phyloP scores from a whole-genome alignment of 2,329 filamentous ascomycete species.

The Diplodia mutila region DNA sequence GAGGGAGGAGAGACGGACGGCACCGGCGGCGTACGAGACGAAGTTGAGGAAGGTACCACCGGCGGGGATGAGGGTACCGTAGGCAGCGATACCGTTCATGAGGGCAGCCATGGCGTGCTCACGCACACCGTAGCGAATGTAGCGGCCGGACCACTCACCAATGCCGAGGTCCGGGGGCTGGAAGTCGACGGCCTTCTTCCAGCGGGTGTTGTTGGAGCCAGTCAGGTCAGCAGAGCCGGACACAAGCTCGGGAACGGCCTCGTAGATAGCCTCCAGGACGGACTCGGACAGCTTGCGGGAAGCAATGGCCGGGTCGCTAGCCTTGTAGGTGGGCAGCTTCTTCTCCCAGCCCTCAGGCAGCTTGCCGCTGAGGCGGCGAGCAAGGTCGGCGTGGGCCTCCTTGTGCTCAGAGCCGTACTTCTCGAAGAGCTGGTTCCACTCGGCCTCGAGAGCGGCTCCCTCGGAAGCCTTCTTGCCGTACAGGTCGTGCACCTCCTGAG shows the following conservation, averaged over 20 bases:
- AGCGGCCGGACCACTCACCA: constrained; percentile 88
- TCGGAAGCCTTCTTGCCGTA: constrained; percentile 84
- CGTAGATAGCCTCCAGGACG: constrained; percentile 86
- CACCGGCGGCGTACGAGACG: constrained; percentile 94
- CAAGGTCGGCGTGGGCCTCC: constrained; percentile 77
- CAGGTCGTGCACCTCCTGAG: constrained; percentile 90
- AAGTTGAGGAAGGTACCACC: constrained; percentile 99
- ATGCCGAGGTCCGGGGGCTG: constrained; percentile 85
- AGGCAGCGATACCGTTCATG: constrained; percentile 63
- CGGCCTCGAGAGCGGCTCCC: constrained; percentile 85
- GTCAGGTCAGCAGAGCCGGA: constrained; percentile 98
- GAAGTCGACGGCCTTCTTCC: constrained; percentile 97
- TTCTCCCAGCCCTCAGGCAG: constrained; percentile 98
- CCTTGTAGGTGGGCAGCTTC: constrained; percentile 86
- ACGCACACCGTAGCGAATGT: constrained; percentile 70
- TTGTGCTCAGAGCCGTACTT: constrained; percentile 82
- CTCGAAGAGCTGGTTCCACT: constrained; percentile 92
- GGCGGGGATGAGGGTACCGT: constrained; percentile 88
- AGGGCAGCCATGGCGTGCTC: constrained; percentile 45
- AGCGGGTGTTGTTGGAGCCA: constrained; percentile 97
- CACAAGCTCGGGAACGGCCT: constrained; percentile 82
- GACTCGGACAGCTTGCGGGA: constrained; percentile 96
- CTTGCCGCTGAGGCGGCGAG: constrained; percentile 76
- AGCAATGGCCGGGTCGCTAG: constrained; percentile 80
- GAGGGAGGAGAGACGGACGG: constrained; percentile 90